Percentiles rank a stretch among this genome's conserved stretches.
These are phyloP conservation scores for Calonectria fujianensis DNA, from an alignment of 2,329 filamentous ascomycete genomes.

Conservation along the genomic window DNA sequence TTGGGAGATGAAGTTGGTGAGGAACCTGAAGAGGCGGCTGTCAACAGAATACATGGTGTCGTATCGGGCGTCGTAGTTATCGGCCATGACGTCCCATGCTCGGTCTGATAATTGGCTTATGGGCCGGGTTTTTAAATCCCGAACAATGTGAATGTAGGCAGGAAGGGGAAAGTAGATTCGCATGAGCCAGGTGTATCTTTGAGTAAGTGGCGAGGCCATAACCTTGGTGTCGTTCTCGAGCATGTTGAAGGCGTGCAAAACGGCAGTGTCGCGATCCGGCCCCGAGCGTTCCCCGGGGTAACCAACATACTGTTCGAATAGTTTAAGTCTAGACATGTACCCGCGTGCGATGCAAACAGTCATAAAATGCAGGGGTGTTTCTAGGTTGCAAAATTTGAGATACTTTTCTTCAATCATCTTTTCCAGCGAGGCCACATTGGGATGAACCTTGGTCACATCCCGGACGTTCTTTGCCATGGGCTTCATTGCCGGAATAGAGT, in stretches of 20 bases:
- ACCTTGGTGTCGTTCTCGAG: conserved; percentile 22
- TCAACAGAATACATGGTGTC: background rate
- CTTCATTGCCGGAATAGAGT: conserved; percentile 55
- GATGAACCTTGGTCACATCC: background rate
- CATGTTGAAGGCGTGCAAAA: conserved; percentile 25
- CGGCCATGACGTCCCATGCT: conserved; percentile 25
- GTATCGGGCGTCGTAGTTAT: conserved; percentile 9
- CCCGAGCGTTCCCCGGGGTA: background rate
- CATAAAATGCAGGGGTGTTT: conserved; percentile 64
- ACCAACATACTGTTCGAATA: conserved; percentile 65
- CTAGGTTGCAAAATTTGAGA: conserved; percentile 63
- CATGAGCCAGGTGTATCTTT: conserved; percentile 19
- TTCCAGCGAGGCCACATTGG: conserved; percentile 14
- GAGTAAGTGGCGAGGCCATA: conserved; percentile 22
- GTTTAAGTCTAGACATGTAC: conserved; percentile 67
- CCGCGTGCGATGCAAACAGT: conserved; percentile 47
- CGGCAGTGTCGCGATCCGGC: conserved; percentile 4
- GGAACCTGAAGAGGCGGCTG: background rate
- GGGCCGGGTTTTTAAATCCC: conserved; percentile 22
- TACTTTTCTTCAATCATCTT: conserved; percentile 66
- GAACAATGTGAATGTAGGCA: conserved; percentile 31
- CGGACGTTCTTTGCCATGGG: conserved; percentile 38
- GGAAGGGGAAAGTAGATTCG: conserved; percentile 32
- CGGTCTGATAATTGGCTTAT: background rate
- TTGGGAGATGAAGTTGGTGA: background rate